These are phyloP conservation scores for Hypoxylon rubiginosum DNA, from an alignment of 2,329 filamentous ascomycete genomes.

Conservation along the genomic window DNA sequence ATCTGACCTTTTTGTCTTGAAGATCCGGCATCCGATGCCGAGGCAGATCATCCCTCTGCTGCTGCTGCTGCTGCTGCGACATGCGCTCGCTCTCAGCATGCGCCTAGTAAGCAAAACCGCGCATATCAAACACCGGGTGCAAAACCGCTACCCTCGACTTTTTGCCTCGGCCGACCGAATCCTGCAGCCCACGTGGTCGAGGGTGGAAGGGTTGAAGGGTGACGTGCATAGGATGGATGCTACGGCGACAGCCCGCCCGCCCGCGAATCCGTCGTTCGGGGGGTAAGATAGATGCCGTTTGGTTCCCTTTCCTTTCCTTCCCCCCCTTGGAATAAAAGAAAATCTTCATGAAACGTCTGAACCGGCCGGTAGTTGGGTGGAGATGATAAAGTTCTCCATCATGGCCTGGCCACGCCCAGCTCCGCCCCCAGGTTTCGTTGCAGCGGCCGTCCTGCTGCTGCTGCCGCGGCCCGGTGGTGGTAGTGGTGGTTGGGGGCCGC, in stretches of 20 bases:
- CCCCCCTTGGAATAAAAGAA: too few relatives aligned
- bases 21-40: conserved; percentile 21
- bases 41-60: too few relatives aligned
- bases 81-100: conserved; percentile 24
- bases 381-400: conserved; percentile 89
- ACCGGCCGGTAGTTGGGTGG: conserved; percentile 74
- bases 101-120: conserved; percentile 36
- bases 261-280: conserved; percentile 17
- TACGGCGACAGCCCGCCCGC: conserved; percentile 29
- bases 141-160: conserved; percentile 9
- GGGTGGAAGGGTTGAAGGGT: conserved; percentile 33
- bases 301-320: not conserved
- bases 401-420: conserved; percentile 68
- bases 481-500: conserved; percentile 58
- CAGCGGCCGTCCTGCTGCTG: conserved; percentile 48
- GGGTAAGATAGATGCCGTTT: conserved; percentile 8
- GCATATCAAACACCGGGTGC: conserved; percentile 13
- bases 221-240: conserved; percentile 36
- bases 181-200: conserved; percentile 40
- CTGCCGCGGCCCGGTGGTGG: conserved; percentile 51
- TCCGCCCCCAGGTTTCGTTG: conserved; percentile 49
- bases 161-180: conserved; percentile 23
- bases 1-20: conserved; percentile 19
- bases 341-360: conserved; percentile 49
- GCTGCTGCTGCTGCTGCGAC: conserved; percentile 21